phyloP scores from a whole-genome alignment of 2,329 filamentous ascomycete species.

The Myriosclerotinia scirpicola region DNA sequence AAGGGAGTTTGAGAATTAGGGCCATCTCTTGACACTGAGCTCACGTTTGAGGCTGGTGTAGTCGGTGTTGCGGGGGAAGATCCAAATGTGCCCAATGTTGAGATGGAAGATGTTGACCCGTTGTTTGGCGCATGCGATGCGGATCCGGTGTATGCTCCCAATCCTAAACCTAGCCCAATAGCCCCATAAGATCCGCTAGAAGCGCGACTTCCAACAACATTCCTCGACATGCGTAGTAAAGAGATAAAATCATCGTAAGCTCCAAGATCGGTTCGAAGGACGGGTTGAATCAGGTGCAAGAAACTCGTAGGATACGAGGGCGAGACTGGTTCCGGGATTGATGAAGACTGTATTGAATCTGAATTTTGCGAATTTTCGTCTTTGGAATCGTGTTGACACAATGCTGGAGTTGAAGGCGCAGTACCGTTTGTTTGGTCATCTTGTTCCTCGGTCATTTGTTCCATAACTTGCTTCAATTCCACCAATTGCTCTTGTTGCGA shows the following conservation, averaged over 20 bases:
- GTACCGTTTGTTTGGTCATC: constrained; percentile 74
- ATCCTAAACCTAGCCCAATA: constrained; percentile 48
- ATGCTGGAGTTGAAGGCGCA: constrained; percentile 71
- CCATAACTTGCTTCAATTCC: constrained; percentile 90
- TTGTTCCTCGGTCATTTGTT: constrained; percentile 72
- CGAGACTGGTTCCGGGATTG: constrained; percentile 47
- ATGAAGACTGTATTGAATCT: constrained; percentile 33
- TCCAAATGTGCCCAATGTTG: constrained; percentile 49
- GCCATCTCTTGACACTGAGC: constrained; percentile 45
- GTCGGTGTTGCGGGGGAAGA: constrained; percentile 60
- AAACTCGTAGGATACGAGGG: constrained; percentile 69
- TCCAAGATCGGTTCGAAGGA: constrained; percentile 77
- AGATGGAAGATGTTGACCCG: constrained; percentile 60
- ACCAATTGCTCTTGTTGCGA: constrained; percentile 92
- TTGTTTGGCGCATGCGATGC: constrained; percentile 51
- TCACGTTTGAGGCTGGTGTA: constrained; percentile 55
- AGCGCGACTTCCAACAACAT: constrained; percentile 58
- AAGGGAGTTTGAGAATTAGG: constrained; percentile 57
- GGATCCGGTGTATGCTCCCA: constrained; percentile 48
- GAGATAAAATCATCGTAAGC: constrained; percentile 84
- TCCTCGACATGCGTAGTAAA: constrained; percentile 68
- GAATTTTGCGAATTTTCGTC: constrained; percentile 47
- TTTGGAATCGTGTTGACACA: constrained; percentile 64
- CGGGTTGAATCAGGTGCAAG: constrained; percentile 76
- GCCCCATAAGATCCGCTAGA: constrained; percentile 70